These are phyloP conservation scores for Oryza coarctata DNA, from an alignment of 176 grass and related monocot species.

Conservation along the genomic window DNA sequence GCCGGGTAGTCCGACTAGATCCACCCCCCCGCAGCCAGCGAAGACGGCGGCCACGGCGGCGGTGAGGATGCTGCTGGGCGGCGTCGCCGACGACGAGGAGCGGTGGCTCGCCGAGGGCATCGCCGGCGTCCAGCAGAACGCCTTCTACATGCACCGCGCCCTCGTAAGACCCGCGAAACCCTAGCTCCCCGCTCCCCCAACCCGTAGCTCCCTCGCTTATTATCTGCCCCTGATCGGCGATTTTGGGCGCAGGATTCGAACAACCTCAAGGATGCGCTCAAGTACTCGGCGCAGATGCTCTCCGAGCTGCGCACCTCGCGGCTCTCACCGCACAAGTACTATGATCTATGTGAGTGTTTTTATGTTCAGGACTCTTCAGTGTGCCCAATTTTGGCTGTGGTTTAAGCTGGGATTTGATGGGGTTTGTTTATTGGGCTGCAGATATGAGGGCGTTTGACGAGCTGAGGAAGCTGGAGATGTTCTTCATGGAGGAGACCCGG, in stretches of 20 bases:
- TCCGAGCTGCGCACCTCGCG: constrained; percentile 95
- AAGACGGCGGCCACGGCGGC: constrained; percentile 34
- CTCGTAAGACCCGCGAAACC: constrained; percentile 54
- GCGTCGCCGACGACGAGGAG: constrained; percentile 82
- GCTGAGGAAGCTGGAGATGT: constrained; percentile 96
- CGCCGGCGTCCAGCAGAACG: constrained; percentile 96
- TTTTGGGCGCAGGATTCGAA: constrained; percentile 73
- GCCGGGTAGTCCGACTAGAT: constrained; percentile 46
- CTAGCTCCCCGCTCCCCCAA: constrained; percentile 16
- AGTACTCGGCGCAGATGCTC: constrained; percentile 98
- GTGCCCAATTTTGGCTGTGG: constrained; percentile 6
- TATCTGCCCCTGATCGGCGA: constrained; percentile 19
- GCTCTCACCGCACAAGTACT: constrained; percentile 96
- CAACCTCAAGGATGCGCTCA: constrained; percentile 97
- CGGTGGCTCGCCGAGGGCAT: constrained; percentile 97
- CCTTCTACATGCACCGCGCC: constrained; percentile 97
- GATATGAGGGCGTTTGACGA: constrained; percentile 99
- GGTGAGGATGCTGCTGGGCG: constrained; percentile 62
- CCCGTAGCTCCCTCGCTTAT: constrained; percentile 19
- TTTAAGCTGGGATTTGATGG: constrained; percentile 17
- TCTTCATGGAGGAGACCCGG: constrained; percentile 90
- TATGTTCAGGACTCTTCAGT: background rate
- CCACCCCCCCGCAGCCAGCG: constrained; percentile 25
- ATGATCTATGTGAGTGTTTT: constrained; percentile 78
- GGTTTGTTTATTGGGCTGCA: constrained; percentile 32